Conservation (phyloP, 495 filamentous ascomycete genomes). For the Daldinia grandis region DNA sequence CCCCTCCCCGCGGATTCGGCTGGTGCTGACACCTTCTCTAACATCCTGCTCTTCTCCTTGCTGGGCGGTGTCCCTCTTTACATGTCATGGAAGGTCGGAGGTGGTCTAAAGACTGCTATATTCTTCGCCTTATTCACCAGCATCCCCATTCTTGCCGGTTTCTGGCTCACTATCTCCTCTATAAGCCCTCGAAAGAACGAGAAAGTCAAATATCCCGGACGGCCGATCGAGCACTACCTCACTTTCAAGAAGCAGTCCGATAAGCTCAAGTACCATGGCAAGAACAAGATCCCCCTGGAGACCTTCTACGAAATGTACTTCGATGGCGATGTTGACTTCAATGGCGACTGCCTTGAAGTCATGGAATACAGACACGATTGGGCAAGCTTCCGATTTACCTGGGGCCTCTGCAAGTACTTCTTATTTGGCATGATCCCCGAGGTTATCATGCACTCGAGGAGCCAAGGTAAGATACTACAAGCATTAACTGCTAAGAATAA, state of each 20-base stretch:
- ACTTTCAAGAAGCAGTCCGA: conserved; percentile 81
- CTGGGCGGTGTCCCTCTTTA: conserved; percentile 70
- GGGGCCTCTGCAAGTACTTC: conserved; percentile 72
- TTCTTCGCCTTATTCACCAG: conserved; percentile 73
- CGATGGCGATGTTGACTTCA: conserved; percentile 84
- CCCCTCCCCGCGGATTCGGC: conserved; percentile 80
- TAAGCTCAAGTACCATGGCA: conserved; percentile 74
- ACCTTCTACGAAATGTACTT: conserved; percentile 93
- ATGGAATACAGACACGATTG: conserved; percentile 89
- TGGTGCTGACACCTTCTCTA: conserved; percentile 75
- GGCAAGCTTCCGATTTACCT: conserved; percentile 83
- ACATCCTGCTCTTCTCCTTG: conserved; percentile 65
- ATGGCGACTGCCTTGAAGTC: conserved; percentile 80
- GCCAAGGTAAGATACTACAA: conserved; percentile 64
- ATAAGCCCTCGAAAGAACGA: conserved; percentile 79
- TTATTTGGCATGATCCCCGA: conserved; percentile 77
- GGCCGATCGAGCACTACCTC: conserved; percentile 84
- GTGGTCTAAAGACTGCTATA: conserved; percentile 74
- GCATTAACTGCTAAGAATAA: background rate
- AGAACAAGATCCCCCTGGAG: conserved; percentile 83
- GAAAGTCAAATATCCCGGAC: conserved; percentile 78
- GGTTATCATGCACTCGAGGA: conserved; percentile 79
- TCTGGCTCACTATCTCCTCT: conserved; percentile 73
- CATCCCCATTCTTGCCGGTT: conserved; percentile 73
- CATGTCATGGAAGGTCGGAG: conserved; percentile 72